phyloP scores from a whole-genome alignment of 306 rosid genomes.

The Cucurbita moschata region DNA sequence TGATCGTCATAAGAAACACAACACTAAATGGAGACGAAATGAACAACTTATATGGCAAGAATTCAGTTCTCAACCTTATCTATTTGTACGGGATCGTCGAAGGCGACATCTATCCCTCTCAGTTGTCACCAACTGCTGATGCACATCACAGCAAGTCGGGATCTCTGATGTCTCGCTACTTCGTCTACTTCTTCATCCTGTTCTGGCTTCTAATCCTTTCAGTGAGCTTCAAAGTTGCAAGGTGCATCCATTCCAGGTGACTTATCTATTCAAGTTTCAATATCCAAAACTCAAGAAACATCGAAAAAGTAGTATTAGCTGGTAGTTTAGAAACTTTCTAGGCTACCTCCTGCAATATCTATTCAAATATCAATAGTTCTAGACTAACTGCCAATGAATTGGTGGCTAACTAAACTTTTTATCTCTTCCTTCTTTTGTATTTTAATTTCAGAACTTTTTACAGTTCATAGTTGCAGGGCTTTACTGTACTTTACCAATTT shows the following conservation, averaged over 20 bases:
- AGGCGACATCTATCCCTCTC: slow-evolving; percentile 13
- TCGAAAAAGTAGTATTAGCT: not conserved
- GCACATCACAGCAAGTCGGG: slow-evolving; percentile 38
- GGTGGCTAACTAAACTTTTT: not conserved
- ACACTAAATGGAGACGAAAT: slow-evolving; percentile 31
- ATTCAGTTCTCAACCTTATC: slow-evolving; percentile 26
- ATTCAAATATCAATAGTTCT: not conserved
- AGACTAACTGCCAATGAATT: slow-evolving; percentile 3
- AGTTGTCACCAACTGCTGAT: slow-evolving; percentile 24
- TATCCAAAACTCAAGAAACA: not conserved
- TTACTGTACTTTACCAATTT: not conserved
- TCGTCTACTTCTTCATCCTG: slow-evolving; percentile 37
- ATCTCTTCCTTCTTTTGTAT: not conserved
- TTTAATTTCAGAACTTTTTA: not conserved
- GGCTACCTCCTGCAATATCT: slow-evolving; percentile 1
- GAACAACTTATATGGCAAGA: slow-evolving; percentile 51
- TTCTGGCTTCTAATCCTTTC: slow-evolving; percentile 58
- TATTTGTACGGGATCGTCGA: slow-evolving; percentile 30
- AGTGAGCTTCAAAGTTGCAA: slow-evolving; percentile 51
- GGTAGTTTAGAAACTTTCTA: slow-evolving; percentile 13
- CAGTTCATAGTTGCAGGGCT: not conserved
- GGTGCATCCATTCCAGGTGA: slow-evolving; percentile 39
- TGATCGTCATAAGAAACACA: slow-evolving; percentile 54
- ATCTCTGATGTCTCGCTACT: slow-evolving; percentile 44
- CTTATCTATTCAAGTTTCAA: not conserved